These are phyloP conservation scores for Tetraselmis striata DNA, from an alignment of 139 green algal species.

Conservation along the genomic window DNA sequence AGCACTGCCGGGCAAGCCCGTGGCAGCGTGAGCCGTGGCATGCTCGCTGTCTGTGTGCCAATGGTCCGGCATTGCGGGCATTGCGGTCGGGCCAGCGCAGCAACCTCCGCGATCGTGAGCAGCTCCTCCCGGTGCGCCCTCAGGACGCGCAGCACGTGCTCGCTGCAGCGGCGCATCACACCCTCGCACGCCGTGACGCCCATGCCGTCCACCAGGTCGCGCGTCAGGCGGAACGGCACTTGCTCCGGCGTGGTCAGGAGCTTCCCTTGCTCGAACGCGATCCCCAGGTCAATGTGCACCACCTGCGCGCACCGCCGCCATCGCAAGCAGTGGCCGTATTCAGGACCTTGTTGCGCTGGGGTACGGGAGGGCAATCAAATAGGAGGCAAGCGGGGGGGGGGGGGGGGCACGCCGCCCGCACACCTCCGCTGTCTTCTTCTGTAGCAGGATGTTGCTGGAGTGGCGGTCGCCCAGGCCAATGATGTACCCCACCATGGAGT, in stretches of 20 bases:
- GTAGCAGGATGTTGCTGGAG: conserved; percentile 86
- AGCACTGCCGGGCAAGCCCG: no score
- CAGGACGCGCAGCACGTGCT: conserved; percentile 71
- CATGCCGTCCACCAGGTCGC: conserved; percentile 92
- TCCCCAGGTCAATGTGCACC: conserved; percentile 96
- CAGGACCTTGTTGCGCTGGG: no score
- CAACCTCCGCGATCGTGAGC: conserved; percentile 41
- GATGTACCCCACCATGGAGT: conserved; percentile 72
- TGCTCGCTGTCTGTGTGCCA: no score
- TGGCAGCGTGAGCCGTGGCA: no score
- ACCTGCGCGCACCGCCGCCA: conserved; percentile 41
- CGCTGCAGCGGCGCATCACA: conserved; percentile 81
- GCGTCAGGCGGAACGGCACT: conserved; percentile 92
- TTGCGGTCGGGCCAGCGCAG: not conserved
- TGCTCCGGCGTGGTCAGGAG: conserved; percentile 67
- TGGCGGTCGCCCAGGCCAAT: conserved; percentile 92
- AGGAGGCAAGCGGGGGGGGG: no score
- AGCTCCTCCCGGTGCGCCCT: conserved; percentile 21
- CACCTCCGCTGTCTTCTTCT: conserved; percentile 61
- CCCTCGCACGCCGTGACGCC: conserved; percentile 74
- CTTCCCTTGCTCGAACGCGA: conserved; percentile 92
- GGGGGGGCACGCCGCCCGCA: not conserved
- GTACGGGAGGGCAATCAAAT: no score
- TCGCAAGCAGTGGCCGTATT: no score
- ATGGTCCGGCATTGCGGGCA: no score